Evolutionary conservation across 805 yeast species (phyloP).

Genomic region (Yamadazyma nakazawae): DNA sequence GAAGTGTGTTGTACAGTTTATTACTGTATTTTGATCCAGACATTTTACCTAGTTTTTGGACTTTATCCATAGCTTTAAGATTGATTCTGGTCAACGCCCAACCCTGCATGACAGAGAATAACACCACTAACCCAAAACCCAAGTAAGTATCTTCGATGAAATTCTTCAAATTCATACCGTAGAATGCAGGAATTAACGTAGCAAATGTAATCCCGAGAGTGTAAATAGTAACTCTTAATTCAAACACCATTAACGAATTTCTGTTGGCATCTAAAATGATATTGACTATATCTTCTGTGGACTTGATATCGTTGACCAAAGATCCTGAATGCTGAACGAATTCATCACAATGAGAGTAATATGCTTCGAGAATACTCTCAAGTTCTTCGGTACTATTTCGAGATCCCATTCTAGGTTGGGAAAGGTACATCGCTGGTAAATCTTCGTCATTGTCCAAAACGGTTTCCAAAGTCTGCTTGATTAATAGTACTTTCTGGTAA

Average conservation of each 20-base stretch:
- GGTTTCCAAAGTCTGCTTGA: conserved; percentile 80
- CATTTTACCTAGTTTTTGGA: conserved; percentile 66
- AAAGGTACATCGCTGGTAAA: conserved; percentile 72
- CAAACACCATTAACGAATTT: conserved; percentile 84
- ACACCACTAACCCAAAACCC: conserved; percentile 62
- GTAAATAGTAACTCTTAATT: conserved; percentile 76
- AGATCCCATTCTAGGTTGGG: conserved; percentile 30
- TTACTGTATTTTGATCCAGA: conserved; percentile 13
- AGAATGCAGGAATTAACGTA: conserved; percentile 80
- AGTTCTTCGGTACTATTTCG: conserved; percentile 58
- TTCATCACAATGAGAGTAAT: conserved; percentile 89
- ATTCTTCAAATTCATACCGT: conserved; percentile 82
- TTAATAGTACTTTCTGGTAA: conserved; percentile 70
- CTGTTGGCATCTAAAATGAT: conserved; percentile 89
- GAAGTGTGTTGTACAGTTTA: conserved; percentile 4
- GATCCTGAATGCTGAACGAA: conserved; percentile 89
- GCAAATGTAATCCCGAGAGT: conserved; percentile 86
- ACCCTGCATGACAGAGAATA: conserved; percentile 52
- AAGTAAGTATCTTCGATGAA: conserved; percentile 64
- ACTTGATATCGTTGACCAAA: conserved; percentile 74
- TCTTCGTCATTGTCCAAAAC: conserved; percentile 85
- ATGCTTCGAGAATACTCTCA: conserved; percentile 84
- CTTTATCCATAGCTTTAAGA: conserved; percentile 54
- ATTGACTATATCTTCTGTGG: conserved; percentile 90
- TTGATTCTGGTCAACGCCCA: conserved; percentile 51